phyloP scores from a whole-genome alignment of 108 stramenopile genomes.

The Cylindrotheca closterium region DNA sequence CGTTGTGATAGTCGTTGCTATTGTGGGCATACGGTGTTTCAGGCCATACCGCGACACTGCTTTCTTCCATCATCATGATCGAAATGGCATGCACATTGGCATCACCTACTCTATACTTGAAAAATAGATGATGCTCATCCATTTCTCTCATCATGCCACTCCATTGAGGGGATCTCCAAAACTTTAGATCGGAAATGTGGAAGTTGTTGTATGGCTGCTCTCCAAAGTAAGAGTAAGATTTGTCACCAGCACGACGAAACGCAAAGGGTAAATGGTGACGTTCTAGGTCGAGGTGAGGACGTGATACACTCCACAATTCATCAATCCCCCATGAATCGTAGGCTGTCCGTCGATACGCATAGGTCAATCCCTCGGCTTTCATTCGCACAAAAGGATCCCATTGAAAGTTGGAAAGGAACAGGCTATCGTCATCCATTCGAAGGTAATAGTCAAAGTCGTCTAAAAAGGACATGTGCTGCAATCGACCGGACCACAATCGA shows the following conservation, averaged over 20 bases:
- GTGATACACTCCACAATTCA: slow-evolving; percentile 15
- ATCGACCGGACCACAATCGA: slow-evolving; percentile 28
- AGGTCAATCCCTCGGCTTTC: slow-evolving; percentile 3
- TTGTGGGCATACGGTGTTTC: slow-evolving; percentile 34
- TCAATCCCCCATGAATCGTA: slow-evolving; percentile 22
- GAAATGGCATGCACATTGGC: slow-evolving; percentile 35
- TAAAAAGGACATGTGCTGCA: slow-evolving; percentile 27
- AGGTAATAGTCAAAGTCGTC: slow-evolving; percentile 19
- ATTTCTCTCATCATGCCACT: slow-evolving; percentile 4
- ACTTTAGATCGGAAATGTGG: slow-evolving; percentile 19
- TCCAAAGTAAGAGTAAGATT: slow-evolving; percentile 3
- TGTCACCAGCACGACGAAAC: background rate
- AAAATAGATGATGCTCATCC: slow-evolving; percentile 18
- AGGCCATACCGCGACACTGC: slow-evolving; percentile 4
- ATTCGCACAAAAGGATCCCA: slow-evolving; percentile 30
- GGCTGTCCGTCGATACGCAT: slow-evolving; percentile 14
- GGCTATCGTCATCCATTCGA: slow-evolving; percentile 33
- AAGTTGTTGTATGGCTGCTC: slow-evolving; percentile 36
- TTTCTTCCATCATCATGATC: slow-evolving; percentile 20
- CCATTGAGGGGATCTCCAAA: slow-evolving; percentile 26
- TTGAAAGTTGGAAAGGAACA: slow-evolving; percentile 4
- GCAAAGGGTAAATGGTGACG: background rate
- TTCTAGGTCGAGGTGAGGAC: slow-evolving; percentile 2
- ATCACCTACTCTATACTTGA: slow-evolving; percentile 36
- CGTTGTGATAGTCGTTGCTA: slow-evolving; percentile 14